Evolutionary conservation across 805 yeast genomes (phyloP), one percentile per base, ranked within the genome.

Genomic region (Candida andamanensis): DNA sequence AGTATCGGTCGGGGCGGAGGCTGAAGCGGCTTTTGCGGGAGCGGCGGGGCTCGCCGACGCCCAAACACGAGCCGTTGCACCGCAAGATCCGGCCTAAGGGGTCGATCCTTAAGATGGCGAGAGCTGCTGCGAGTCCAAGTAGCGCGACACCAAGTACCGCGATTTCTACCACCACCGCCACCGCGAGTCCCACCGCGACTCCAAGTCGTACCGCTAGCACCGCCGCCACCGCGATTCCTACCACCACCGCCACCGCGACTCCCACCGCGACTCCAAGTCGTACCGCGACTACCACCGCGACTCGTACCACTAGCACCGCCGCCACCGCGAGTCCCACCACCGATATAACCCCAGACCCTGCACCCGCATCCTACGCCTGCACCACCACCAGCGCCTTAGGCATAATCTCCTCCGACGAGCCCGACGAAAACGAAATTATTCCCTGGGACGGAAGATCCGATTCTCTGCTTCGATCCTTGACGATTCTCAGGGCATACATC

Each of bases 11-110:
- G 26, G 22, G 22, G 11, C 26, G 26, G 29, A 26, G 33, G 16
- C 16, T 20, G 7, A 11, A 6, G n/a, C 24, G 28, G 15, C 15
- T 20, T 24, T 26, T 13, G 27, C n/a, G 7, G 24, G 21, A 30
- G 23, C 23, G 31, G 19, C 32, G 36, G 5, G 15, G 23, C 9
- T 54, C 64, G 6, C 67, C 67, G 1, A 54, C 59, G 0, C 68
- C 64, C 1, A 63, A 63, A 31, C 67, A 62, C 36, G 53, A 55
- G 34, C 72, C 72, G 4, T 59, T 63, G 17, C 72, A 65, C 42
- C 63, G 60, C 30, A 55, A 49, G 2, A 45, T 65, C 22, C 56
- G 61, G 41, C 72, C 72, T 1, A 60, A 60, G 40, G 46, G 55
- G 23, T 60, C 67, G n/a, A 65, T 65, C n/a, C 43, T 65, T 30